Evolutionary conservation across 2,329 filamentous ascomycete species (phyloP), one percentile per base, ranked within the genome.

Genomic region (Aotearoamyces nothofagi): DNA sequence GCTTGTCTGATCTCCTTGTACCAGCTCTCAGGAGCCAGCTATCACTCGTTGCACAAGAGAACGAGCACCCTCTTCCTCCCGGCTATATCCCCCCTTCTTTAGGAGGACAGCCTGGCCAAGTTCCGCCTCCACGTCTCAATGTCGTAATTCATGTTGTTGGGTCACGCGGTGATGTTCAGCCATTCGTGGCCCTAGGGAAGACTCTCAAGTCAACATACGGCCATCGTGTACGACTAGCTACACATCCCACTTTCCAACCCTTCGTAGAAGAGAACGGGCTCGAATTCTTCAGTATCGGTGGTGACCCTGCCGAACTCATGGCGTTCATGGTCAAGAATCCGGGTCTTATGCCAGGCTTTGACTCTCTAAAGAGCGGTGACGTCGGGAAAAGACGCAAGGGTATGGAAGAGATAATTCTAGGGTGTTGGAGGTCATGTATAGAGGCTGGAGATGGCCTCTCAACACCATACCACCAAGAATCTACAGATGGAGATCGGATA

Each of bases 311-410:
- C 0, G 78, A 86, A 50, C 58, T 90, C 2, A 87, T 87, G 81
- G 75, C 78, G 0, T 87, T 84, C 49, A 87, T 90, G 81, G 47
- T 10, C 72, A 86, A 46, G 82, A 86, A 90, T 40, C 81, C 83
- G 0, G 80, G 82, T 0, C 58, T 92, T 17, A 82, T 92, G 75
- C 83, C 83, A 2, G 78, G 78, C 1, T 69, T 87, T 33, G 76
- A 86, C 27, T 74, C 78, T 1, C 53, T 92, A 27, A 74, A 72
- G 34, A 78, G 66, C 38, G 82, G 82, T 5, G 82, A 90, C 46
- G 69, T 92, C 27, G 74, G 68, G 23, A 78, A 75, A 50, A 63
- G 81, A 16, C 66, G 82, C 16, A 72, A 67, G 37, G 79, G 78
- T 10, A 83, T 92, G 36, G 70, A 74, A 33, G 67, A 82, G 35